Conservation (phyloP, 768 basidiomycete species). For the Mycena haematopus region DNA sequence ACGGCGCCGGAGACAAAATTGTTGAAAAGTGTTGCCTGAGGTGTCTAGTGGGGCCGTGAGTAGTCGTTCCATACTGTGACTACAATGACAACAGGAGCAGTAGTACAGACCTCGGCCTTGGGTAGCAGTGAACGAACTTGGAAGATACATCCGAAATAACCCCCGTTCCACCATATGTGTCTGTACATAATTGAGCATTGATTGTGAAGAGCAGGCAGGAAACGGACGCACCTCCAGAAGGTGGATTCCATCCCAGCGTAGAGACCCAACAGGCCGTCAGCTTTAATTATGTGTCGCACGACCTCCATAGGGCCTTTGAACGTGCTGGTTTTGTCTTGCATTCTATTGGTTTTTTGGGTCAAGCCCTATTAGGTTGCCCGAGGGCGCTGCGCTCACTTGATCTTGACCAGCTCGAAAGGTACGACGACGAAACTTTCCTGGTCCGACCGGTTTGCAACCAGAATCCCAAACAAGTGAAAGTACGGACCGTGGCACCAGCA, state of each 20-base stretch:
- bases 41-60: slow-evolving; percentile 48
- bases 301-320: slow-evolving; percentile 94
- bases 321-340: slow-evolving; percentile 92
- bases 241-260: slow-evolving; percentile 98
- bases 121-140: slow-evolving; percentile 82
- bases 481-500: slow-evolving; percentile 83
- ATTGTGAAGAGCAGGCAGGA: neutral
- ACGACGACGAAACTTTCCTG: slow-evolving; percentile 93
- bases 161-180: slow-evolving; percentile 92
- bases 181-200: slow-evolving; percentile 39
- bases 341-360: slow-evolving; percentile 43
- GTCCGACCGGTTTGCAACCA: neutral
- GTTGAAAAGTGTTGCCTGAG: slow-evolving; percentile 77
- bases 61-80: neutral
- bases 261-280: slow-evolving; percentile 83
- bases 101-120: slow-evolving; percentile 76
- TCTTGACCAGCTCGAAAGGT: slow-evolving; percentile 95
- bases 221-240: slow-evolving; percentile 84
- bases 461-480: neutral
- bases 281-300: slow-evolving; percentile 75
- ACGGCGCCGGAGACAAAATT: slow-evolving; percentile 91
- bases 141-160: slow-evolving; percentile 94
- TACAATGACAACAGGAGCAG: neutral
- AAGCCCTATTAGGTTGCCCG: neutral
- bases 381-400: slow-evolving; percentile 56